Percentiles rank a stretch among this genome's conserved stretches.
phyloP scores from a whole-genome alignment of 2,329 filamentous ascomycete species.

The Fusarium gaditjirri region DNA sequence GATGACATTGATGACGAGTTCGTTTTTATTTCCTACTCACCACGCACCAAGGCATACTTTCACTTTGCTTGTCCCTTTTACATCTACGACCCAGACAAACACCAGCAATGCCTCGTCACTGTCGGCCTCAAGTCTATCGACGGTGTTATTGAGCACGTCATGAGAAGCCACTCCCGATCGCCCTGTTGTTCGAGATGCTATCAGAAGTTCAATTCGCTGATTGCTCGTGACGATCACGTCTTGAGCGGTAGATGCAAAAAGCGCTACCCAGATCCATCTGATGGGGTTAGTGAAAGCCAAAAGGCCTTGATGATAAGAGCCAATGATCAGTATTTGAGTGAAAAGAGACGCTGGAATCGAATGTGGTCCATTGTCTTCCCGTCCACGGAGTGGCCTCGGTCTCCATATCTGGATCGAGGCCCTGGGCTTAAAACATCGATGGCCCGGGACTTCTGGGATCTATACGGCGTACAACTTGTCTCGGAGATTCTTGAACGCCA shows the following conservation, averaged over 20 bases:
- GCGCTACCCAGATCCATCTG: accelerated
- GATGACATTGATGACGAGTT: neutral
- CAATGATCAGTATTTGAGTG: neutral
- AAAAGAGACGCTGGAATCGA: neutral
- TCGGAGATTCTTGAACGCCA: accelerated
- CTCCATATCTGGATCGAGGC: neutral
- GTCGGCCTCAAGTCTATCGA: neutral
- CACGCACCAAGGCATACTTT: neutral
- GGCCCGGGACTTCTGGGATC: neutral
- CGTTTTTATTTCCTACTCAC: accelerated
- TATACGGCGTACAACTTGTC: neutral
- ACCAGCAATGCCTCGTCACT: neutral
- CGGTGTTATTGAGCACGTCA: neutral
- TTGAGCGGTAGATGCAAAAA: neutral
- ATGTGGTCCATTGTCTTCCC: neutral
- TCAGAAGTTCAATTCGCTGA: neutral
- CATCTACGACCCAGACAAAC: neutral
- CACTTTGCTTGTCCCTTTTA: neutral
- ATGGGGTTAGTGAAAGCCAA: neutral
- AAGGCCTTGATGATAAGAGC: neutral
- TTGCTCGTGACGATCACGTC: neutral
- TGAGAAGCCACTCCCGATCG: neutral
- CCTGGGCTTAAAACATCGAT: neutral
- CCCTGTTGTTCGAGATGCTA: neutral
- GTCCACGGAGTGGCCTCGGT: neutral